A percentile compares a stretch with the other conserved stretches of the same genome.
These are phyloP conservation scores for Schizopora paradoxa DNA, from an alignment of 1,284 basidiomycete genomes.

Conservation along the genomic window DNA sequence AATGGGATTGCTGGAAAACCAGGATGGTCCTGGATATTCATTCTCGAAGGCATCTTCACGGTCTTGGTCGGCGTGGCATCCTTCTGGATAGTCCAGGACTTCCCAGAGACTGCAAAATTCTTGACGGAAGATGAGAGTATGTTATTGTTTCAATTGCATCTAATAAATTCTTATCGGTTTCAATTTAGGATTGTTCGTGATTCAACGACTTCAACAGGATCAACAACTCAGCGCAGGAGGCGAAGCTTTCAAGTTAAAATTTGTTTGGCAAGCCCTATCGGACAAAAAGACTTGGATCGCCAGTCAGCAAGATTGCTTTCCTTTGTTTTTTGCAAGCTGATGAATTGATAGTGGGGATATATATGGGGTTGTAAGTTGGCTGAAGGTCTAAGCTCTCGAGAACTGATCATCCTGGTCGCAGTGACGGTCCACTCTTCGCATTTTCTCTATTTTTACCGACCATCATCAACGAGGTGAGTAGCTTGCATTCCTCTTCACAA, in stretches of 20 bases:
- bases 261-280: conserved; percentile 40
- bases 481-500: conserved; percentile 1
- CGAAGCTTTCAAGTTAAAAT: conserved; percentile 41
- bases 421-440: conserved; percentile 47
- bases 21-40: conserved; percentile 68
- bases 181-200: conserved; percentile 38
- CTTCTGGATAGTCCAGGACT: conserved; percentile 55
- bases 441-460: conserved; percentile 53
- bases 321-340: conserved; percentile 2
- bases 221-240: conserved; percentile 45
- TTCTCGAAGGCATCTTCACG: conserved; percentile 71
- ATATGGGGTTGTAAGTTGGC: conserved; percentile 41
- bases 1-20: conserved; percentile 57
- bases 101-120: conserved; percentile 56
- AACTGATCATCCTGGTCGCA: conserved; percentile 17
- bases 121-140: conserved; percentile 44
- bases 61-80: conserved; percentile 45
- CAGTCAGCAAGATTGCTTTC: conserved; percentile 27
- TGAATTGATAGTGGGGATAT: conserved; percentile 36
- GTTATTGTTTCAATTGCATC: conserved; percentile 13
- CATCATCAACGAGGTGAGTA: conserved; percentile 41
- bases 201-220: conserved; percentile 43
- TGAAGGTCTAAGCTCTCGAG: background rate
- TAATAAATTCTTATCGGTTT: conserved; percentile 22
- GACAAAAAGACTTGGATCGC: conserved; percentile 52